phyloP scores from a whole-genome alignment of 2,329 filamentous ascomycete species.

The Ceratocystis papillata region DNA sequence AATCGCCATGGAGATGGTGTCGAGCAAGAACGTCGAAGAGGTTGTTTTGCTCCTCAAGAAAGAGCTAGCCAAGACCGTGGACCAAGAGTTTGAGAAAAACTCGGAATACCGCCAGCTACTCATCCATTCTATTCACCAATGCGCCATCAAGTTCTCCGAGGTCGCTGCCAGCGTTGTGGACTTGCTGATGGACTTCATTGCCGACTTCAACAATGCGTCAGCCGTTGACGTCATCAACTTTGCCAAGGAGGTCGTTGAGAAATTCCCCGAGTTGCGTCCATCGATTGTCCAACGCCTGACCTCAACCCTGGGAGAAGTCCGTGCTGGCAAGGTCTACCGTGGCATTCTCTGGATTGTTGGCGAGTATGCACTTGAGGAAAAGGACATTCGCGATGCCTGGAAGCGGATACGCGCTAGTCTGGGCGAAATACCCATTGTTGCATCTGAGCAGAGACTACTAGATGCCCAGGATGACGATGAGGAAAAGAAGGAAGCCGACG shows the following conservation, averaged over 20 bases:
- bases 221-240: conserved; percentile 97
- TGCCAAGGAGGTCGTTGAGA: conserved; percentile 97
- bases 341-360: conserved; percentile 96
- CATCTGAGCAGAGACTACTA: conserved; percentile 82
- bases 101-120: conserved; percentile 87
- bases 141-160: conserved; percentile 97
- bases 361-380: conserved; percentile 89
- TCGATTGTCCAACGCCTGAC: conserved; percentile 84
- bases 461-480: conserved; percentile 70
- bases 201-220: conserved; percentile 93
- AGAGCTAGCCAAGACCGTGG: conserved; percentile 91
- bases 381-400: conserved; percentile 92
- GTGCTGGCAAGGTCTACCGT: conserved; percentile 92
- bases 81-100: conserved; percentile 98
- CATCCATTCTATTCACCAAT: conserved; percentile 95
- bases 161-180: conserved; percentile 94
- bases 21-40: conserved; percentile 97
- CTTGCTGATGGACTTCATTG: conserved; percentile 96
- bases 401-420: conserved; percentile 87
- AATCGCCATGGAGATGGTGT: conserved; percentile 93
- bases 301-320: conserved; percentile 80
- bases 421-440: conserved; percentile 92
- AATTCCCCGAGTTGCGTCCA: conserved; percentile 79
- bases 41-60: conserved; percentile 95
- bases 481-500: conserved; percentile 39